A percentile compares a stretch with the other conserved stretches of the same genome.
Evolutionary conservation across 2,329 filamentous ascomycete genomes (phyloP).

Genomic region (Leptographium flavum): DNA sequence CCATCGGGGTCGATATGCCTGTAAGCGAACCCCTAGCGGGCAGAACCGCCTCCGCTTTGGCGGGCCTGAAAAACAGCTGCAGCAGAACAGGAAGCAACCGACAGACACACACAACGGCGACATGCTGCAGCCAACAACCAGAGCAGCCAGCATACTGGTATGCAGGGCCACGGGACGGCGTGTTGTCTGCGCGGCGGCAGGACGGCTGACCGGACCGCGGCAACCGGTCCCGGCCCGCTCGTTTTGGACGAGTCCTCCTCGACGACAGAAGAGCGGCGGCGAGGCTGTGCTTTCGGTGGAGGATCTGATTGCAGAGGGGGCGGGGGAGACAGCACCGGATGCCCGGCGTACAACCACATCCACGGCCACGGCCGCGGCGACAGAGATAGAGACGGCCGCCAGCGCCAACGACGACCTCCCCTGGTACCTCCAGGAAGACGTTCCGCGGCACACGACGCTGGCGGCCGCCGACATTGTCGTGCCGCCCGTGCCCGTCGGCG

Average conservation of each 20-base stretch:
- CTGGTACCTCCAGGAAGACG: conserved; percentile 77
- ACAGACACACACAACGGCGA: background rate
- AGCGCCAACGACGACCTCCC: conserved; percentile 11
- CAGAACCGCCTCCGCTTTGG: background rate
- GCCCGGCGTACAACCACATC: background rate
- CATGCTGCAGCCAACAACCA: conserved; percentile 8
- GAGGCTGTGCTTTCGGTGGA: background rate
- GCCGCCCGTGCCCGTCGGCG: conserved; percentile 45
- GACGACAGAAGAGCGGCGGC: background rate
- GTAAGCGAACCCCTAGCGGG: no score
- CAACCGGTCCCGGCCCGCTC: background rate
- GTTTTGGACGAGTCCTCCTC: background rate
- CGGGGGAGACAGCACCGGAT: background rate
- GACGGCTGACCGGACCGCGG: no score
- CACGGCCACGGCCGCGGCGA: no score
- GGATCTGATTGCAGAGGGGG: background rate
- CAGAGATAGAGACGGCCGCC: background rate
- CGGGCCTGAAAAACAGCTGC: background rate
- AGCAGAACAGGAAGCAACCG: background rate
- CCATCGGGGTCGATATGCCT: no score
- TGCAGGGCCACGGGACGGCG: background rate
- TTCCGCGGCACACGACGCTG: conserved; percentile 34
- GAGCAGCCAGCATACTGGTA: conserved; percentile 3
- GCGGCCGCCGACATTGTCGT: conserved; percentile 30
- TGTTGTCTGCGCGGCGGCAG: background rate